A percentile compares a stretch with the other conserved stretches of the same genome.
These are phyloP conservation scores for Didymella sp. DNA, from an alignment of 2,329 filamentous ascomycete species.

Conservation along the genomic window DNA sequence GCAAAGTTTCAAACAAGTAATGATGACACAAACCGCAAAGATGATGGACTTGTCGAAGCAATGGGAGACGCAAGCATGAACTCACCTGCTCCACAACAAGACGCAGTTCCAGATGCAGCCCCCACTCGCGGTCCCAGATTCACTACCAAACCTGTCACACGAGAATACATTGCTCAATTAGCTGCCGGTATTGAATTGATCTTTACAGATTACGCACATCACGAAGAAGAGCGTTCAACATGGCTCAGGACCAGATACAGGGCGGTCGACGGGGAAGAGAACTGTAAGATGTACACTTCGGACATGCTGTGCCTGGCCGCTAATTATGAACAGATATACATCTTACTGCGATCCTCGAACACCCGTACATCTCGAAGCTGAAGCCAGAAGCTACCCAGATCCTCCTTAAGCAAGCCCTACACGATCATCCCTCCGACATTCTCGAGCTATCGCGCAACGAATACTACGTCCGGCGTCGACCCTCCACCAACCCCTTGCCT, in stretches of 20 bases:
- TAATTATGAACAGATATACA: conserved; percentile 37
- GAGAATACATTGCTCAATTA: conserved; percentile 42
- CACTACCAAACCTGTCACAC: conserved; percentile 26
- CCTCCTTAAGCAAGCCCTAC: conserved; percentile 39
- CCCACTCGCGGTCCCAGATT: conserved; percentile 29
- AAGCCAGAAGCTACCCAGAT: conserved; percentile 43
- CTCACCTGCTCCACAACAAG: conserved; percentile 23
- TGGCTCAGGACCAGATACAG: conserved; percentile 41
- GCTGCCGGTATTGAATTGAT: conserved; percentile 44
- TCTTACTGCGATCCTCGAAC: conserved; percentile 41
- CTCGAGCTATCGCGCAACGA: conserved; percentile 38
- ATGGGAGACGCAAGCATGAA: conserved; percentile 35
- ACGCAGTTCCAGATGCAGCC: conserved; percentile 13
- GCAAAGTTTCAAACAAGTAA: conserved; percentile 10
- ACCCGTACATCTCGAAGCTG: conserved; percentile 38
- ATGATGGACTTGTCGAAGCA: conserved; percentile 35
- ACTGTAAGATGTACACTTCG: conserved; percentile 27
- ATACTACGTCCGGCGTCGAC: conserved; percentile 42
- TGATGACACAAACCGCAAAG: conserved; percentile 23
- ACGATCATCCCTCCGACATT: conserved; percentile 21
- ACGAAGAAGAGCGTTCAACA: conserved; percentile 31
- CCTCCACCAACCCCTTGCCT: conserved; percentile 38
- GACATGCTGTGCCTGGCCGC: background rate
- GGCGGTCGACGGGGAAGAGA: conserved; percentile 31
- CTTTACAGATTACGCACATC: conserved; percentile 48